Evolutionary conservation across 176 grass and related monocot species (phyloP), one percentile per base, ranked within the genome.

Genomic region (Luzula sylvatica): DNA sequence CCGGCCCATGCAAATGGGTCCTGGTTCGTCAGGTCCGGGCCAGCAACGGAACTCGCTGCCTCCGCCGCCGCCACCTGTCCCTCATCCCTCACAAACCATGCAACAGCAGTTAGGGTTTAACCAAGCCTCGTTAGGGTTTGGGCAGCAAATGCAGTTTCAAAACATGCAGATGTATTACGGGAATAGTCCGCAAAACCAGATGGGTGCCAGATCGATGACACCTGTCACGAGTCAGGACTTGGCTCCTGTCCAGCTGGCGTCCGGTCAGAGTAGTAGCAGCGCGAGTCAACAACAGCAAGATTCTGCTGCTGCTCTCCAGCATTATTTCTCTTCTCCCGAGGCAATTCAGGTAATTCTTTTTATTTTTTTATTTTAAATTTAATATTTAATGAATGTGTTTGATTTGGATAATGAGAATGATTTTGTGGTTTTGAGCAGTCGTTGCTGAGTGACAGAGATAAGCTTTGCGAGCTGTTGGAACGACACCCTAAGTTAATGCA

Each of bases 401-500:
- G n/a, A n/a, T n/a, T n/a, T n/a, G 15, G 38, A 46, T 65, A 42
- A 64, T 56, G 39, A 20, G 68, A 38, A 29, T 25, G 23, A 41
- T 56, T 56, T n/a, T 9, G 16, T 59, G 12, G 3, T 53, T 46
- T 54, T 35, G 30, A 23, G 29, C 74, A 96, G 90, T 79, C 74
- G 30, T 63, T 96, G 17, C 59, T 96, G 38, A 79, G 77, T 61
- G 90, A 96, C 16, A 80, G 90, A 24, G 77, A 88, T 56, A 96
- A 82, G 64, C 90, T 96, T 55, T 89, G 84, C 50, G 65, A 89
- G 44, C 83, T 96, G 70, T 43, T 96, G 65, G 90, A 96, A 58
- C 67, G 72, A 2, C 87, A 96, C 48, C 90, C 90, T 18, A 96
- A 89, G 69, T 72, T 96, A 55, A 96, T 96, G 90, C 77, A 96